Evolutionary conservation across 1,284 basidiomycete genomes (phyloP).

Genomic region (Ganoderma boninense): DNA sequence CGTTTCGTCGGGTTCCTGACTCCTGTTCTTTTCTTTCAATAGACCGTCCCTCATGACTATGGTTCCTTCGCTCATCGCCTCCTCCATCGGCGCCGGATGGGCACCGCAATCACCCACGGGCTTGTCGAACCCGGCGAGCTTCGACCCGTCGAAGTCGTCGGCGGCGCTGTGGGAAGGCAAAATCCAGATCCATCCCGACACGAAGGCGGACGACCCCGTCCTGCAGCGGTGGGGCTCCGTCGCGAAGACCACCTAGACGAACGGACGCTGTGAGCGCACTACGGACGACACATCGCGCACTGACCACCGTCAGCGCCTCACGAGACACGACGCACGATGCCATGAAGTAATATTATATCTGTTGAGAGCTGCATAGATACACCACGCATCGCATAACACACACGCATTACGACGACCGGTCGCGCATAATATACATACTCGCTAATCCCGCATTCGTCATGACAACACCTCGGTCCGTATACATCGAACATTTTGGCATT

Average conservation of each 20-base stretch:
- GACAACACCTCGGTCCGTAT: background rate
- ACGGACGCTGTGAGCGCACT: constrained; percentile 20
- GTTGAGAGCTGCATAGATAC: background rate
- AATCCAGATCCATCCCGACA: constrained; percentile 89
- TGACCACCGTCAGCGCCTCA: background rate
- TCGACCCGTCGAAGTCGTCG: constrained; percentile 82
- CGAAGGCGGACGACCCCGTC: constrained; percentile 59
- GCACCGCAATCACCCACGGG: constrained; percentile 62
- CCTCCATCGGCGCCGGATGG: constrained; percentile 87
- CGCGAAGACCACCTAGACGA: constrained; percentile 27
- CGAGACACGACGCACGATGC: constrained; percentile 8
- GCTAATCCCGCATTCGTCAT: background rate
- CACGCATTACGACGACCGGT: background rate
- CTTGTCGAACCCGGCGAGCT: constrained; percentile 77
- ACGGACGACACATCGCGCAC: constrained; percentile 19
- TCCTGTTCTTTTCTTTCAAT: constrained; percentile 22
- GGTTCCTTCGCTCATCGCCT: constrained; percentile 87
- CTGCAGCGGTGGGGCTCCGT: constrained; percentile 49
- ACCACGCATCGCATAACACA: too few relatives aligned
- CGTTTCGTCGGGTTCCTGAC: constrained; percentile 27
- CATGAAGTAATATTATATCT: constrained; percentile 12
- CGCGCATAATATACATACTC: background rate
- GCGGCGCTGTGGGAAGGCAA: constrained; percentile 84
- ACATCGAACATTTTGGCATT: background rate
- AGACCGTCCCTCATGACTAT: constrained; percentile 84